These are phyloP conservation scores for Beauveria sp. DNA, from an alignment of 2,329 filamentous ascomycete species.

Conservation along the genomic window DNA sequence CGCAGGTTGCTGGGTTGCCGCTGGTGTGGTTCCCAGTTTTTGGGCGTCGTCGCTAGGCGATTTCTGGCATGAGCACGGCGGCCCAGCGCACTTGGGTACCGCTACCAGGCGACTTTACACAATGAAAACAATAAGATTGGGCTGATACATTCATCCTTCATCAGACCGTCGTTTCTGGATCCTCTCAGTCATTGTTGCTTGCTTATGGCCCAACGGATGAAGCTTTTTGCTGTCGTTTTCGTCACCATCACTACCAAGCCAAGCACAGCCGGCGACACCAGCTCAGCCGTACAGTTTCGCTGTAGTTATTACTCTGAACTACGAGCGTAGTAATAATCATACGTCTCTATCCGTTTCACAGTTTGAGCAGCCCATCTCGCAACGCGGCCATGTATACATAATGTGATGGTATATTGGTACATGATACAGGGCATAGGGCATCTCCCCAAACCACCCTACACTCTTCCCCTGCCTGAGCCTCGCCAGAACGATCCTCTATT, in stretches of 20 bases:
- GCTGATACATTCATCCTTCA: too few relatives aligned
- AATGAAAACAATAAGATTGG: too few relatives aligned
- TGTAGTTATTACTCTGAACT: not conserved
- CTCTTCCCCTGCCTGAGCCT: not conserved
- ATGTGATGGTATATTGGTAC: constrained; percentile 12
- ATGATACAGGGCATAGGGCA: constrained; percentile 8
- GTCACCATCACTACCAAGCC: not conserved
- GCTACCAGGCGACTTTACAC: not conserved
- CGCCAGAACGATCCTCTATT: constrained; percentile 10
- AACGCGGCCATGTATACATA: not conserved
- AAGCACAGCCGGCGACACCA: not conserved
- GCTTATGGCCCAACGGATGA: not conserved
- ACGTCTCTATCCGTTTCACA: not conserved
- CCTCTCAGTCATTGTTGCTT: too few relatives aligned
- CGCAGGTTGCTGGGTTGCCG: constrained; percentile 9
- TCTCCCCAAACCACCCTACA: constrained; percentile 21
- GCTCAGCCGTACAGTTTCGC: not conserved
- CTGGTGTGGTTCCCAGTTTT: not conserved
- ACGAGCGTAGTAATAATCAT: not conserved
- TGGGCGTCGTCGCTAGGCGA: not conserved
- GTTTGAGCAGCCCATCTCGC: not conserved
- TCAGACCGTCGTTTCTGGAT: too few relatives aligned
- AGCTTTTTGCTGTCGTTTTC: not conserved
- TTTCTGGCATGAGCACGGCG: not conserved
- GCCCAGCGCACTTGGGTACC: not conserved